A percentile compares a stretch with the other conserved stretches of the same genome.
Conservation (phyloP, 129 eudicot genomes). For the Mikania micrantha region DNA sequence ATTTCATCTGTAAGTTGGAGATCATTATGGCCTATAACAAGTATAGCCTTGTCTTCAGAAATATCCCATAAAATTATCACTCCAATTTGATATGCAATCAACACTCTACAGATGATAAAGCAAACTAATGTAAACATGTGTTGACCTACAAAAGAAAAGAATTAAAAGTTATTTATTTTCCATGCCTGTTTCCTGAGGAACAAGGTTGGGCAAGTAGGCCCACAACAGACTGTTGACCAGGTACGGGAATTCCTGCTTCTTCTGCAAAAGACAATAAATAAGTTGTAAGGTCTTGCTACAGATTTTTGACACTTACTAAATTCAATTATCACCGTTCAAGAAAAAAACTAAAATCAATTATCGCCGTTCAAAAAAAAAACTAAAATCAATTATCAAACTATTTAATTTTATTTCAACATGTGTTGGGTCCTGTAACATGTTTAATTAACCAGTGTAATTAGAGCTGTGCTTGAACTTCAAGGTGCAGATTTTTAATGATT, state of each 20-base stretch:
- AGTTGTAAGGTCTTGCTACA: slow-evolving; percentile 2
- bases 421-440: not conserved
- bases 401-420: slow-evolving; percentile 1
- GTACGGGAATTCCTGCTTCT: slow-evolving; percentile 55
- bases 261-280: slow-evolving; percentile 40
- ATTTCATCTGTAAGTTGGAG: slow-evolving; percentile 44
- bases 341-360: too few species aligned
- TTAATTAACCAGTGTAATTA: not conserved
- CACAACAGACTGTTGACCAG: slow-evolving; percentile 61
- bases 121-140: slow-evolving; percentile 17
- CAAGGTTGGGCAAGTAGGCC: slow-evolving; percentile 89
- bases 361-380: too few species aligned
- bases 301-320: not conserved
- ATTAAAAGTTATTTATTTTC: not conserved
- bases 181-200: slow-evolving; percentile 71
- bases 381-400: too few species aligned
- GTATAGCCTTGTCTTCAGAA: slow-evolving; percentile 61
- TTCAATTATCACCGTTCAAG: too few species aligned
- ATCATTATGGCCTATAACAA: slow-evolving; percentile 53
- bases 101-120: slow-evolving; percentile 45
- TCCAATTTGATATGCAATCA: slow-evolving; percentile 84
- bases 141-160: not conserved
- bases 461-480: slow-evolving; percentile 7
- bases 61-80: slow-evolving; percentile 80
- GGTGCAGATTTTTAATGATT: not conserved